Conservation (phyloP, 495 filamentous ascomycete species). For the Penicillium cosmopolitanum region DNA sequence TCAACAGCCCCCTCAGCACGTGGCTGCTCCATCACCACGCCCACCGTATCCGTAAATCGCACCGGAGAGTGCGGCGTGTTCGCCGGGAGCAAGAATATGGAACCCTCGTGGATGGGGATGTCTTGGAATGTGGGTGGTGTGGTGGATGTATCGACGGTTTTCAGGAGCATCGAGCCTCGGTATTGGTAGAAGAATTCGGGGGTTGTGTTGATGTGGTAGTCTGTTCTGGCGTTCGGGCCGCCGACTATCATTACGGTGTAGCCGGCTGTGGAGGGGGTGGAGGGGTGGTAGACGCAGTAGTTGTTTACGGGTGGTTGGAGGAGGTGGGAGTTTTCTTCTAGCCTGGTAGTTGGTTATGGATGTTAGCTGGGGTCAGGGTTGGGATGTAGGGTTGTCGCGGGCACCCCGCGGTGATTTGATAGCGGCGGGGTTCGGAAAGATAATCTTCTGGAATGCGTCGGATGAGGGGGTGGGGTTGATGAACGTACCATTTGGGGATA, state of each 20-base stretch:
- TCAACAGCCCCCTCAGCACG: constrained; percentile 72
- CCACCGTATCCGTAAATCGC: constrained; percentile 70
- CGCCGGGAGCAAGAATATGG: constrained; percentile 88
- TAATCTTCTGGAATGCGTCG: not conserved
- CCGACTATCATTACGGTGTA: constrained; percentile 79
- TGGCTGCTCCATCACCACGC: constrained; percentile 88
- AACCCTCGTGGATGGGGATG: constrained; percentile 87
- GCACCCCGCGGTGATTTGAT: constrained; percentile 18
- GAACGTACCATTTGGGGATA: constrained; percentile 79
- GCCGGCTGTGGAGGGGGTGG: constrained; percentile 44
- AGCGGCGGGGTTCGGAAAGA: constrained; percentile 1
- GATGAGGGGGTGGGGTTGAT: not conserved
- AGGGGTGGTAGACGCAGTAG: constrained; percentile 86
- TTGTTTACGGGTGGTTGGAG: constrained; percentile 96
- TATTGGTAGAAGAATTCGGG: constrained; percentile 99
- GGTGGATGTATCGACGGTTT: constrained; percentile 71
- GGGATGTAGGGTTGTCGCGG: not conserved
- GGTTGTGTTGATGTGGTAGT: constrained; percentile 98
- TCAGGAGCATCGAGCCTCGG: constrained; percentile 88
- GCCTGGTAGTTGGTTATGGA: constrained; percentile 56
- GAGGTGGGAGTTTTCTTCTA: constrained; percentile 88
- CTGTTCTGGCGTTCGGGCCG: constrained; percentile 92
- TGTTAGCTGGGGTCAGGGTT: not conserved
- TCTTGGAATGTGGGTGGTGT: constrained; percentile 68
- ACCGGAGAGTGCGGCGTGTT: constrained; percentile 87